These are phyloP conservation scores for Stipa capillata DNA, from an alignment of 176 grass and related monocot species.

Conservation along the genomic window DNA sequence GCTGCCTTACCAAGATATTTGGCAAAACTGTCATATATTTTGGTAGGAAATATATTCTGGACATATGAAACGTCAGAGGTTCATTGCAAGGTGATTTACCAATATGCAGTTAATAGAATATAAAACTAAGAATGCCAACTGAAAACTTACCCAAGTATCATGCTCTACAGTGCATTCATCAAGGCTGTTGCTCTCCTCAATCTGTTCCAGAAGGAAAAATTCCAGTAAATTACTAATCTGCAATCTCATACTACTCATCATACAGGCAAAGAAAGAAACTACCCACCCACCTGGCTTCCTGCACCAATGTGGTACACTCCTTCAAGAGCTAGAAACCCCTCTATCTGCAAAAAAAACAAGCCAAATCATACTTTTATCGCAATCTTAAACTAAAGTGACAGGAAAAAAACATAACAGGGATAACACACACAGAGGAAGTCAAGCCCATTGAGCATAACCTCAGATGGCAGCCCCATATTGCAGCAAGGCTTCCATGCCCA, in stretches of 20 bases:
- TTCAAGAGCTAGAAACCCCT: constrained; percentile 67
- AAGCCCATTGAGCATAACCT: neutral
- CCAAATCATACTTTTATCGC: neutral
- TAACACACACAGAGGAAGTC: neutral
- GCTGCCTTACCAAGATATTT: neutral
- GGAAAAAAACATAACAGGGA: neutral
- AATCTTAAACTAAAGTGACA: neutral
- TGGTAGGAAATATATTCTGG: neutral
- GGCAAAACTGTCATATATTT: neutral
- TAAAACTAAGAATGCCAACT: neutral
- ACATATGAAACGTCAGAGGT: neutral
- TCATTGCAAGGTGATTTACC: neutral
- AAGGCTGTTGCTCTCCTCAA: neutral
- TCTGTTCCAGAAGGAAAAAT: constrained; percentile 16
- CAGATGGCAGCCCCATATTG: constrained; percentile 31
- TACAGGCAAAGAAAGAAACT: neutral
- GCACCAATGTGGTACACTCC: constrained; percentile 13
- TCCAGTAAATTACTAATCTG: neutral
- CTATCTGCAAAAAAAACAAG: constrained; percentile 27
- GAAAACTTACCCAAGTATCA: constrained; percentile 59
- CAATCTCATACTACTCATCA: neutral
- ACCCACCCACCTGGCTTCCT: constrained; percentile 28
- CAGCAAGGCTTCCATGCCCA: constrained; percentile 60
- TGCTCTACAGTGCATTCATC: neutral
- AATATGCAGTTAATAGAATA: neutral